Evolutionary conservation across 2,329 filamentous ascomycete genomes (phyloP).

Genomic region (Monascus ruber): DNA sequence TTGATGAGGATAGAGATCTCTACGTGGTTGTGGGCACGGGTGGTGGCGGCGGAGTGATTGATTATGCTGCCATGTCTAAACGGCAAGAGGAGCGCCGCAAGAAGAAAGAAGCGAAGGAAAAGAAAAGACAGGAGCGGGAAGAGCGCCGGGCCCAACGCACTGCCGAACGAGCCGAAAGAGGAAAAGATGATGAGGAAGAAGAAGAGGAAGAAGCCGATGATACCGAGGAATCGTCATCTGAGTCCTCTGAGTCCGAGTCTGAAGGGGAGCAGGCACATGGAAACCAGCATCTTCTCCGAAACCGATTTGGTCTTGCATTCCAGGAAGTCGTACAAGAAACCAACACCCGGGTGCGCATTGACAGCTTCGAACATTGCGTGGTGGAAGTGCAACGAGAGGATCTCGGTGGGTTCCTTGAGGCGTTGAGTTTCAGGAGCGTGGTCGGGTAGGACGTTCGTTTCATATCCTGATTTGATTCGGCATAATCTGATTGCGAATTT

Average conservation of each 20-base stretch:
- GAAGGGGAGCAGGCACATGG: constrained; percentile 44
- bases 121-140: constrained; percentile 50
- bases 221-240: constrained; percentile 44
- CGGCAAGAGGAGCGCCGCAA: constrained; percentile 52
- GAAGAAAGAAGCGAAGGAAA: constrained; percentile 52
- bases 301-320: constrained; percentile 89
- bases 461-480: not conserved
- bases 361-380: constrained; percentile 95
- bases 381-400: constrained; percentile 98
- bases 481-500: too few relatives aligned
- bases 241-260: constrained; percentile 43
- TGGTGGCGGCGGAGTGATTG: constrained; percentile 65
- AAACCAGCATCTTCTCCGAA: constrained; percentile 61
- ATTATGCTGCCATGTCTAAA: constrained; percentile 55
- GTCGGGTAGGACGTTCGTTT: constrained; percentile 38
- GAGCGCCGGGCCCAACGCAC: constrained; percentile 51
- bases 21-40: constrained; percentile 92
- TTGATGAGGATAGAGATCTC: constrained; percentile 76
- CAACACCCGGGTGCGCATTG: constrained; percentile 76
- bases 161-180: constrained; percentile 39
- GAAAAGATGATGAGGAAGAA: constrained; percentile 45
- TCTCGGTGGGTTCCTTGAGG: constrained; percentile 78
- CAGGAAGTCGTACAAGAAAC: constrained; percentile 91
- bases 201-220: constrained; percentile 53
- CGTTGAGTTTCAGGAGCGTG: constrained; percentile 81